Evolutionary conservation across 352 stramenopile genomes (phyloP), one percentile per base, ranked within the genome.

Genomic region (Pythium myriotylum): DNA sequence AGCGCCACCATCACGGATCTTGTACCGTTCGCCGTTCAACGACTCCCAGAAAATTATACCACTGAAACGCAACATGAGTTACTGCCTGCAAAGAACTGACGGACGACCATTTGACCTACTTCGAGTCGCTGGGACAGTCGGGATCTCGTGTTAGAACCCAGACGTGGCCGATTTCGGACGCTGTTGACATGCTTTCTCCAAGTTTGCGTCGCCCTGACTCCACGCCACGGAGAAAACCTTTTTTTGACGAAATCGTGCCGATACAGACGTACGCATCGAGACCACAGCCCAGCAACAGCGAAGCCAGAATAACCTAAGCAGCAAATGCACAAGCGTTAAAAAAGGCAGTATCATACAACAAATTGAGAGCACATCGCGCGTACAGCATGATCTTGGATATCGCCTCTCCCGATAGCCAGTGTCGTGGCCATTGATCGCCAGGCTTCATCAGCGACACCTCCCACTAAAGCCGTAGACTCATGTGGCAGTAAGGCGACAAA

Each of bases 261-360:
- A 96, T 86, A 46, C 82, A 92, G 13, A 97, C 83, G 65, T 84
- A 97, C 2, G 88, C 88, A 49, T 95, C 82, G 2, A 98, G 66
- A 0, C 91, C 91, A 59, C 91, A 98, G 17, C 92, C 89, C 5
- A 96, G 67, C 8, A 98, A 72, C 14, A 98, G 56, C 14, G 88
- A 97, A 16, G 83, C 86, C 10, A 97, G 75, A 27, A 97, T 65
- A 8, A 92, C 26, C 84, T 94, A n/a, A n/a, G n/a, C n/a, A n/a
- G 69, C 20, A 47, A 0, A 5, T n/a, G n/a, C n/a, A n/a, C n/a
- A 57, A 20, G 37, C 19, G 17, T 2, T 20, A 7, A 20, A n/a
- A 24, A n/a, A 3, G 24, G 32, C 24, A 55, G 48, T 8, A 3
- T 45, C 12, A 45, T 10, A 17, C 29, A 27, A 24, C 24, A 29